Evolutionary conservation across 2,329 filamentous ascomycete species (phyloP), one percentile per base, ranked within the genome.

Genomic region (Fusarium stilboides): DNA sequence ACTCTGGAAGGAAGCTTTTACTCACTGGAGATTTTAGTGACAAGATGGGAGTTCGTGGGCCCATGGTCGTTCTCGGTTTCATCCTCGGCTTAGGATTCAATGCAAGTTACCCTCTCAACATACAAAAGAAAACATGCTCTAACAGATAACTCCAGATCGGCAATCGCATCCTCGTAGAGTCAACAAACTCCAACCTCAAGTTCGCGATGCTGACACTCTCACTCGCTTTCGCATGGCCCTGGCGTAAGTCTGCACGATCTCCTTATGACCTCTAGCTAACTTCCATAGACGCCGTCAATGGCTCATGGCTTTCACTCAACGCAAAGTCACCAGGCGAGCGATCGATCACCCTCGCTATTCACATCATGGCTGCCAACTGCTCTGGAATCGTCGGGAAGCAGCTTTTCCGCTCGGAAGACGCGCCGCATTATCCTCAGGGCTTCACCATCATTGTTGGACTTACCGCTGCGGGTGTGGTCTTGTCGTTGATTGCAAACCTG

Each of bases 121-220:
- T 26, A 19, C 14, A 9, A 49, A 14, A 26, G n/a, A 26, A 15
- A 17, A 9, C 12, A 14, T 15, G 1, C 13, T n/a, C 52, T 62
- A 22, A 46, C 15, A 3, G 14, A 10, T 8, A 5, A 9, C 17
- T 17, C 3, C 36, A 76, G 72, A 71, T 78, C 28, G 76, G 71
- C 15, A 76, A 77, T 56, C 72, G 74, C 9, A 49, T 76, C 8
- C 60, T 78, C 9, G 68, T 76, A 20, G 57, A 67, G 2, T 76
- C 75, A 6, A 61, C 47, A 4, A 69, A 77, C 53, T 43, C 57
- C 2, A 70, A 75, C 24, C 47, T 74, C 31, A 65, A 75, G 33
- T 78, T 77, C 50, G 75, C 71, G 6, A 63, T 79, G n/a, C 52
- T 78, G 14, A 74, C 72, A 7, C 49, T 74, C 4, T 70, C 70